Conservation (phyloP, 345 rosid species). For the Cardamine chenopodiifolia region DNA sequence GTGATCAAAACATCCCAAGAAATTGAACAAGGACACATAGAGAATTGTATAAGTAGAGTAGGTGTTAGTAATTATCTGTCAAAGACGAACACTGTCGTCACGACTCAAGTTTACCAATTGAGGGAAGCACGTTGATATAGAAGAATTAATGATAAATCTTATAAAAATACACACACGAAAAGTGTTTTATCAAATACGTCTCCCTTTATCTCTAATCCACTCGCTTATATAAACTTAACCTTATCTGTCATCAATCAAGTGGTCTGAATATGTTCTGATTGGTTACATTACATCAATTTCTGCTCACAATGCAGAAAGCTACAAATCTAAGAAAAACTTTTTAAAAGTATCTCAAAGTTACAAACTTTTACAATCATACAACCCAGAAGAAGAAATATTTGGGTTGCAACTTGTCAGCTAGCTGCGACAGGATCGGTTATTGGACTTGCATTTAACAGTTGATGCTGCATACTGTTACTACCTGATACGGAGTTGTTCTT, state of each 20-base stretch:
- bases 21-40: neutral
- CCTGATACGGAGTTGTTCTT: slow-evolving; percentile 36
- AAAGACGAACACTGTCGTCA: neutral
- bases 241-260: slow-evolving; percentile 11
- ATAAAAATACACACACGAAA: neutral
- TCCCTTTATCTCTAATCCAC: slow-evolving; percentile 18
- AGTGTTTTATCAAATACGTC: slow-evolving; percentile 6
- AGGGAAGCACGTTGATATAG: slow-evolving; percentile 21
- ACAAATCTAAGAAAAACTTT: slow-evolving; percentile 11
- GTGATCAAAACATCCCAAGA: neutral
- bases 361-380: slow-evolving; percentile 29
- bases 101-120: neutral
- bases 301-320: slow-evolving; percentile 29
- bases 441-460: slow-evolving; percentile 31
- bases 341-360: neutral
- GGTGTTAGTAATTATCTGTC: neutral
- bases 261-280: slow-evolving; percentile 12
- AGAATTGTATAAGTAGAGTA: neutral
- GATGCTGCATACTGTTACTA: slow-evolving; percentile 29
- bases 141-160: neutral
- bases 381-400: neutral
- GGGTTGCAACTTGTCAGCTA: slow-evolving; percentile 26
- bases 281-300: slow-evolving; percentile 25
- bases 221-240: slow-evolving; percentile 15
- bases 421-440: slow-evolving; percentile 34